Evolutionary conservation across 352 stramenopile species (phyloP).

Genomic region (Phytophthora crassamura): DNA sequence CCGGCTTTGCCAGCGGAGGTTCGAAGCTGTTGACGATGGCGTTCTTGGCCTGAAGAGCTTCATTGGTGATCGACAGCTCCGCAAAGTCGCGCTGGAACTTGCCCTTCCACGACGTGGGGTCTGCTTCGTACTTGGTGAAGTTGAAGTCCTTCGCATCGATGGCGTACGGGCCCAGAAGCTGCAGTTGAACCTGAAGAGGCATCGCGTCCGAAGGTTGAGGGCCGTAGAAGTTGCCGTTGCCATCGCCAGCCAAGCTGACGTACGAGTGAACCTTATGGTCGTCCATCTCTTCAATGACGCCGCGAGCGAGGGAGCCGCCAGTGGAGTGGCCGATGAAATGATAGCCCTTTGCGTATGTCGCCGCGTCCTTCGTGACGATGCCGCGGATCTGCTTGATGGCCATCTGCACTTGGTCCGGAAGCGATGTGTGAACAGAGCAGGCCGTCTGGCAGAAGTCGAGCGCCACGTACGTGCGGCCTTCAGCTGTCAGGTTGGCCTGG

Average conservation of each 20-base stretch:
- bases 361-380: constrained; percentile 41
- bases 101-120: constrained; percentile 35
- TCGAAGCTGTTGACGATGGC: constrained; percentile 45
- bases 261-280: constrained; percentile 47
- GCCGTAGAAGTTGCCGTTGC: constrained; percentile 52
- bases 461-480: constrained; percentile 46
- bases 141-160: constrained; percentile 35
- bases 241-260: constrained; percentile 45
- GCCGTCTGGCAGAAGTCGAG: constrained; percentile 55
- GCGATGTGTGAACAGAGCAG: constrained; percentile 43
- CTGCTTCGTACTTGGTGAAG: constrained; percentile 38
- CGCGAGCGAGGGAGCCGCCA: constrained; percentile 40
- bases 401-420: constrained; percentile 53
- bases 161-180: constrained; percentile 32
- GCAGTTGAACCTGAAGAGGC: constrained; percentile 33
- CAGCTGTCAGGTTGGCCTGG: constrained; percentile 47
- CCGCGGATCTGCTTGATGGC: constrained; percentile 56
- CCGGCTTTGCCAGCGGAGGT: constrained; percentile 31
- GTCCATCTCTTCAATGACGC: constrained; percentile 13
- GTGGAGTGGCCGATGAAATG: constrained; percentile 49
- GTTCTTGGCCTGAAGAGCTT: constrained; percentile 34
- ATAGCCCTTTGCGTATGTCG: constrained; percentile 45
- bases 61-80: constrained; percentile 27
- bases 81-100: constrained; percentile 53
- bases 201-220: constrained; percentile 34